A percentile compares a stretch with the other conserved stretches of the same genome.
These are phyloP conservation scores for Coemansia sp. DNA, from an alignment of 192 early-diverging fungal species.

Conservation along the genomic window DNA sequence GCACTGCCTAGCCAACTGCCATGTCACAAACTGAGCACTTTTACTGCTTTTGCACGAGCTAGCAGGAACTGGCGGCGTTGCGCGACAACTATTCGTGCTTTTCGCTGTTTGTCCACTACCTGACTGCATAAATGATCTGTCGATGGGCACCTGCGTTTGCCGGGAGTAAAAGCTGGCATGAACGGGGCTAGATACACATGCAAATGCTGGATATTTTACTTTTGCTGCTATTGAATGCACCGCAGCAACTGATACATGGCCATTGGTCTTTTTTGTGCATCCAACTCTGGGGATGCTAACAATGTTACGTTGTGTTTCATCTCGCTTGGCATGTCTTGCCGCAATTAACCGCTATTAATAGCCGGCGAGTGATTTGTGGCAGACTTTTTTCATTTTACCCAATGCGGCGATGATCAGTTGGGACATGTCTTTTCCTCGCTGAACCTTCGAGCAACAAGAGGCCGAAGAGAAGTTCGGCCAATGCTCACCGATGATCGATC, in stretches of 20 bases:
- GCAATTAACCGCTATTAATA: slow-evolving; percentile 6
- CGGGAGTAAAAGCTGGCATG: background rate
- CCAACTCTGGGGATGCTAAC: background rate
- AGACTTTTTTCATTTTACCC: background rate
- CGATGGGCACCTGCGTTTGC: background rate
- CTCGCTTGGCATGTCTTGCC: background rate
- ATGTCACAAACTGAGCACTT: background rate
- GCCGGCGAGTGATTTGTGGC: background rate
- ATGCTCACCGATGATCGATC: background rate
- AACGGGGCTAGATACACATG: background rate
- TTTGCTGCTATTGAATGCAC: background rate
- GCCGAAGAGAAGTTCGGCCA: background rate
- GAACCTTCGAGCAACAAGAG: background rate
- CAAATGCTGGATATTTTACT: background rate
- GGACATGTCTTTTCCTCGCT: background rate
- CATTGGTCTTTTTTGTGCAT: background rate
- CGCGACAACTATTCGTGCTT: background rate
- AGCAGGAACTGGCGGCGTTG: background rate
- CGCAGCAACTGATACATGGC: background rate
- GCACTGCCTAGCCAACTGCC: background rate
- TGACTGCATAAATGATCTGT: slow-evolving; percentile 2
- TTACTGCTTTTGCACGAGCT: background rate
- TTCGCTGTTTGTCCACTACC: background rate
- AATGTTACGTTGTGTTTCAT: background rate
- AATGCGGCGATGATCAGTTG: background rate